Percentiles rank a stretch among this genome's conserved stretches.
Evolutionary conservation across 176 grass and related monocot species (phyloP).

Genomic region (Lolium multiflorum): DNA sequence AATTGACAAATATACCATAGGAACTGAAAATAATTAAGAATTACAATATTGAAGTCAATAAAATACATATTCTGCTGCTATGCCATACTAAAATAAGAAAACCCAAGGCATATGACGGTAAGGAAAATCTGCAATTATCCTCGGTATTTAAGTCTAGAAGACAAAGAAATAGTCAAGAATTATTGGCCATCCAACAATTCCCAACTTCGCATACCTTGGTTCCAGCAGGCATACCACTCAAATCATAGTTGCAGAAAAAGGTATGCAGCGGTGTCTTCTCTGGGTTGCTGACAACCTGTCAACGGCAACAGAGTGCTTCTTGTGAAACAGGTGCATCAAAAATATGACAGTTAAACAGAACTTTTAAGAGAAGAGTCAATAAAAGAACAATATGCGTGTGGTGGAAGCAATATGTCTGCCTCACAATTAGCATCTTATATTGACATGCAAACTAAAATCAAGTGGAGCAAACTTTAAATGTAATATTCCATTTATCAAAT

Average conservation of each 20-base stretch:
- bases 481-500: background rate
- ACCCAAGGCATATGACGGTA: background rate
- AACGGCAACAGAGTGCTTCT: slow-evolving; percentile 43
- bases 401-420: slow-evolving; percentile 28
- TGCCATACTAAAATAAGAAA: slow-evolving; percentile 28
- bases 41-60: slow-evolving; percentile 13
- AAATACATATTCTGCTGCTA: background rate
- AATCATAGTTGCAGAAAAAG: slow-evolving; percentile 98
- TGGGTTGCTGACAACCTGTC: slow-evolving; percentile 94
- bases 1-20: slow-evolving; percentile 11
- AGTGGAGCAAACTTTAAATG: background rate
- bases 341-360: slow-evolving; percentile 26
- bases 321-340: slow-evolving; percentile 33
- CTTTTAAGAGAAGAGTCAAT: slow-evolving; percentile 13
- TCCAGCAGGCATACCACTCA: slow-evolving; percentile 98
- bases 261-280: slow-evolving; percentile 96
- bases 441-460: background rate
- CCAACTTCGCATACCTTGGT: slow-evolving; percentile 74
- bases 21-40: slow-evolving; percentile 17
- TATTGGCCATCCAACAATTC: slow-evolving; percentile 14
- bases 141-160: slow-evolving; percentile 20
- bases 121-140: background rate
- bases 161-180: slow-evolving; percentile 19
- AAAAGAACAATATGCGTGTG: slow-evolving; percentile 22
- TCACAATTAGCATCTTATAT: slow-evolving; percentile 27